Evolutionary conservation across 805 yeast genomes (phyloP).

Genomic region (Pichia exigua): DNA sequence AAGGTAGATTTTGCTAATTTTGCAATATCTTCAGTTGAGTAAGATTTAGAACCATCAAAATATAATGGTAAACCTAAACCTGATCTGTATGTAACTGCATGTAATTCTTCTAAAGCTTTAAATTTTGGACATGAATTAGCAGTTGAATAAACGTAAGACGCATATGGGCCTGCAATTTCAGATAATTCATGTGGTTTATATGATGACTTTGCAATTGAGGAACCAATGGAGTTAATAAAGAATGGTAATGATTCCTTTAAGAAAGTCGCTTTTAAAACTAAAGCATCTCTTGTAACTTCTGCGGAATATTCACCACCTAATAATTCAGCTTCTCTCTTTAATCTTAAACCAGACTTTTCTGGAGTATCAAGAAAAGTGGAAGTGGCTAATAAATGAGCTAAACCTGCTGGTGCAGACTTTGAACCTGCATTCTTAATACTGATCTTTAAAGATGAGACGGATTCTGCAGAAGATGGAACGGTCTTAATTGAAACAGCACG

Average conservation of each 20-base stretch:
- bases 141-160: conserved; percentile 51
- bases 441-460: conserved; percentile 69
- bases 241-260: conserved; percentile 85
- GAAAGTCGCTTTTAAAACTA: conserved; percentile 74
- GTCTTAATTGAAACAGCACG: conserved; percentile 38
- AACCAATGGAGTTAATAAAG: conserved; percentile 79
- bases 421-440: conserved; percentile 81
- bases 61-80: conserved; percentile 83
- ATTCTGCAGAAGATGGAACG: conserved; percentile 42
- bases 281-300: conserved; percentile 71
- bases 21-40: conserved; percentile 57
- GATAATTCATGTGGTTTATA: conserved; percentile 77
- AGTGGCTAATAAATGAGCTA: conserved; percentile 77
- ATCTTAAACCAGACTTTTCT: conserved; percentile 80
- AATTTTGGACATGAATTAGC: conserved; percentile 45
- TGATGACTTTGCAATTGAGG: conserved; percentile 58
- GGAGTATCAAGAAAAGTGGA: conserved; percentile 79
- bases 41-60: conserved; percentile 55
- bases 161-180: conserved; percentile 79
- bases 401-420: conserved; percentile 65
- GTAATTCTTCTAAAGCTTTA: conserved; percentile 70
- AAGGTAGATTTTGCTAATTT: conserved; percentile 59
- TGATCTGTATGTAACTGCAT: conserved; percentile 71
- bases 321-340: conserved; percentile 90
- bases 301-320: conserved; percentile 78